Evolutionary conservation across 2,329 filamentous ascomycete species (phyloP).

Genomic region (Ophiostoma quercus): DNA sequence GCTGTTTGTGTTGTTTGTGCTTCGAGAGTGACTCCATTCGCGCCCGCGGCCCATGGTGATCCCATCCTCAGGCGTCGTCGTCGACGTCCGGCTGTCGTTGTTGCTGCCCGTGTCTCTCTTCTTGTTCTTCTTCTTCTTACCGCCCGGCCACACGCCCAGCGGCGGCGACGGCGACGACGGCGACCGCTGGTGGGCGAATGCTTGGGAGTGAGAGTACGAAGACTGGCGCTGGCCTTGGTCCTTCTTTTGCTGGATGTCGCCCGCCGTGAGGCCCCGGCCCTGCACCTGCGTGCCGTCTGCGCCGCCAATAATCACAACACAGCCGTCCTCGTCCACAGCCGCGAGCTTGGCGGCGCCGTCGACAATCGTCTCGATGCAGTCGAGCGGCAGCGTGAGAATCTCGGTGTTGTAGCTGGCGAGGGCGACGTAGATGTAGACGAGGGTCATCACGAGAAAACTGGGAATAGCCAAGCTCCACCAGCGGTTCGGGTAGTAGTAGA

Average conservation of each 20-base stretch:
- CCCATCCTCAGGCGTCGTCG: conserved; percentile 14
- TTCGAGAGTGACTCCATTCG: not conserved
- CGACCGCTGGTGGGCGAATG: conserved; percentile 23
- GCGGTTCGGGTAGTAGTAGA: conserved; percentile 93
- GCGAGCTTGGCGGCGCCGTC: conserved; percentile 86
- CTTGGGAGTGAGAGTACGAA: conserved; percentile 12
- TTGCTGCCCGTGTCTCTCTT: not conserved
- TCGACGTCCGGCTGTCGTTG: conserved; percentile 25
- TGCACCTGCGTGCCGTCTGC: conserved; percentile 22
- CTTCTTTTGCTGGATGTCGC: conserved; percentile 10
- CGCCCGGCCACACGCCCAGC: conserved; percentile 21
- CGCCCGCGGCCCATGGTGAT: conserved; percentile 24
- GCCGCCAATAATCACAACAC: conserved; percentile 24
- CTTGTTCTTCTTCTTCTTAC: conserved; percentile 26
- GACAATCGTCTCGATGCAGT: conserved; percentile 79
- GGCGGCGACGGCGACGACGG: conserved; percentile 27
- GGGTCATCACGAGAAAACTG: conserved; percentile 77
- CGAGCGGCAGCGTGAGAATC: conserved; percentile 75
- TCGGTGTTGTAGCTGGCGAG: conserved; percentile 87
- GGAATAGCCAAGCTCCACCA: conserved; percentile 97
- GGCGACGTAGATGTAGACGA: conserved; percentile 92
- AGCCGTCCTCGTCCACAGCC: conserved; percentile 50
- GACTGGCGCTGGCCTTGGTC: conserved; percentile 17
- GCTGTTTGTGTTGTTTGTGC: not conserved
- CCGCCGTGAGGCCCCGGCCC: conserved; percentile 21